Percentiles rank a stretch among this genome's conserved stretches.
Conservation (phyloP, 441 rosid genomes). For the Hura crepitans region DNA sequence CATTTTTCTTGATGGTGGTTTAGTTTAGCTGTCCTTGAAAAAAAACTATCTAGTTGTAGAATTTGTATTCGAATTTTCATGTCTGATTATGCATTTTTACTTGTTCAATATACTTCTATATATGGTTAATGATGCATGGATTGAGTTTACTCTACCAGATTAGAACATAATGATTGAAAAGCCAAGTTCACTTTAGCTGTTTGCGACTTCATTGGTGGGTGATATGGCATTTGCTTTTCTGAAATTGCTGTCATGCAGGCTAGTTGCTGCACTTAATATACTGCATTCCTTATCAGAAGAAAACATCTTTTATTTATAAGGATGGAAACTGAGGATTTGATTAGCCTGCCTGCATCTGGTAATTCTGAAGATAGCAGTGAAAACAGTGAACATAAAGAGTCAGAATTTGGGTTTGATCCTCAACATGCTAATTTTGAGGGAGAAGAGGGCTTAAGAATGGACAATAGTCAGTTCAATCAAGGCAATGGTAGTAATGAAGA, state of each 20-base stretch:
- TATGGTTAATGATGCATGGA: background rate
- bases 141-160: background rate
- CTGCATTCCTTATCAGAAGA: conserved; percentile 16
- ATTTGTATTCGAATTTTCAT: background rate
- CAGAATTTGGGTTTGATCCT: conserved; percentile 31
- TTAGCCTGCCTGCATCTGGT: conserved; percentile 33
- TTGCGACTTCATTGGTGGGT: background rate
- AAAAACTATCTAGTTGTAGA: background rate
- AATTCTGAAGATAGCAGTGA: conserved; percentile 31
- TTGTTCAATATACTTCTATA: background rate
- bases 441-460: conserved; percentile 24
- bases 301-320: conserved; percentile 28
- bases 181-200: background rate
- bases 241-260: conserved; percentile 24
- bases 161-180: background rate
- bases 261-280: conserved; percentile 17
- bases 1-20: background rate
- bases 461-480: conserved; percentile 15
- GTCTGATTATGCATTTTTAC: background rate
- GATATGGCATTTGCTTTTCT: background rate
- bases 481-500: conserved; percentile 32
- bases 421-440: conserved; percentile 25
- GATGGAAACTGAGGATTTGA: conserved; percentile 50
- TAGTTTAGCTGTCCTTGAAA: background rate
- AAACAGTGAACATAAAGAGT: conserved; percentile 32